Percentiles rank a stretch among this genome's conserved stretches.
phyloP scores from a whole-genome alignment of 139 green algal genomes.

The Chlorella sp. region DNA sequence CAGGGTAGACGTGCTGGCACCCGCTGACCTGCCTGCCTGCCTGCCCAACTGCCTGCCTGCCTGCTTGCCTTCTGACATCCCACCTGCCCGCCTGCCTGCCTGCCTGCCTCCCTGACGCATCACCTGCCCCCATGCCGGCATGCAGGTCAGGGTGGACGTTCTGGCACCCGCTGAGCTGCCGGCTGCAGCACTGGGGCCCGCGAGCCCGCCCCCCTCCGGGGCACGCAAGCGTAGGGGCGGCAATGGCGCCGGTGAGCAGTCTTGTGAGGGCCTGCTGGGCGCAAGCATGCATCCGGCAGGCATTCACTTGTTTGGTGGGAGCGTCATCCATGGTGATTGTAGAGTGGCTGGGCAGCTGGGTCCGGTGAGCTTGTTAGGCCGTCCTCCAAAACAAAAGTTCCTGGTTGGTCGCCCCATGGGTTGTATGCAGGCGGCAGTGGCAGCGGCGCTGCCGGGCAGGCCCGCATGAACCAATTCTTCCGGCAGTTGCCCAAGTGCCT shows the following conservation, averaged over 20 bases:
- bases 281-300: no score
- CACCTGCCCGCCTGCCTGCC: background rate
- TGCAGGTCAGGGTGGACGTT: background rate
- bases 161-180: background rate
- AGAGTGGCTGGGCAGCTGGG: background rate
- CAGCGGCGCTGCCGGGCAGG: background rate
- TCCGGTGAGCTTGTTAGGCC: no score
- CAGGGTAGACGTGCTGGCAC: background rate
- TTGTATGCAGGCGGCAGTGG: background rate
- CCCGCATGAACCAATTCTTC: conserved; percentile 21
- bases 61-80: background rate
- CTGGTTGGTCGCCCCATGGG: background rate
- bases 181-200: background rate
- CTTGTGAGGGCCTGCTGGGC: no score
- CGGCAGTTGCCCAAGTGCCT: conserved; percentile 53
- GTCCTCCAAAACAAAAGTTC: no score
- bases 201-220: background rate
- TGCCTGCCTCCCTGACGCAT: background rate
- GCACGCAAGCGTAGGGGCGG: background rate
- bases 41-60: background rate
- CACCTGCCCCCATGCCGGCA: background rate
- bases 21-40: background rate
- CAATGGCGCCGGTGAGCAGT: background rate
- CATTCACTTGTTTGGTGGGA: background rate
- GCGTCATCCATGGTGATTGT: background rate